Evolutionary conservation across 169 alveolate species (phyloP).

Genomic region (Prorocentrum cordatum): DNA sequence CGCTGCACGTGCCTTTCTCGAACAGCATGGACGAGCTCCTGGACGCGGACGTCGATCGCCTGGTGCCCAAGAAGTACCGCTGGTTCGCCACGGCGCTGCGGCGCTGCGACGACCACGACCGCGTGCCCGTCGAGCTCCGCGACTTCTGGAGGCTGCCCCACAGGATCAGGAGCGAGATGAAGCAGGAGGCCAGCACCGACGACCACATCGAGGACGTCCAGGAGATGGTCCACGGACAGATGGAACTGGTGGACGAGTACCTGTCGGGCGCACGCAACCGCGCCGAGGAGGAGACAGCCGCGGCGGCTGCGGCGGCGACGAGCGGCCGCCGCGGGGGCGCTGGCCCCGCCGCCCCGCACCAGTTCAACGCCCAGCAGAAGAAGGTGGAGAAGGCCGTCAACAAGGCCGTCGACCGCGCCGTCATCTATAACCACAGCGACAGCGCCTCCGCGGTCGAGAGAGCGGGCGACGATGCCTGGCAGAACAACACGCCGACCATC

Average conservation of each 20-base stretch:
- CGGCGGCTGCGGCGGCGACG: no score
- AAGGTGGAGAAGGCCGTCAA: not conserved
- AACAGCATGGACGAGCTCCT: not conserved
- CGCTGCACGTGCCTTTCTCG: not conserved
- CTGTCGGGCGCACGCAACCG: no score
- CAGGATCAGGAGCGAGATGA: not conserved
- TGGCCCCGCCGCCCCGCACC: no score
- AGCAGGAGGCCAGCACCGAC: not conserved
- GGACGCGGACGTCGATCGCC: not conserved
- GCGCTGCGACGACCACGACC: not conserved
- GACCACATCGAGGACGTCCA: not conserved
- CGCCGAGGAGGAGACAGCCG: no score
- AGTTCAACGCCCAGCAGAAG: not conserved
- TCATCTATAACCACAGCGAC: no score
- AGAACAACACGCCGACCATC: not conserved
- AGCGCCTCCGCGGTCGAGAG: not conserved
- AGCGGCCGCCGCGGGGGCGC: no score
- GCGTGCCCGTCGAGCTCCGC: not conserved
- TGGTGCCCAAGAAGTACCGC: not conserved
- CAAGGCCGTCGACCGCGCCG: not conserved
- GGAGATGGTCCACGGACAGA: no score
- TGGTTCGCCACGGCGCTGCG: not conserved
- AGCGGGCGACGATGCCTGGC: not conserved
- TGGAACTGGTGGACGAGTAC: no score
- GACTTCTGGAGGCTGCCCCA: not conserved